Base-by-base conservation (phyloP, 2,329 filamentous ascomycete genomes). In the Aspergillus sergii region DNA sequence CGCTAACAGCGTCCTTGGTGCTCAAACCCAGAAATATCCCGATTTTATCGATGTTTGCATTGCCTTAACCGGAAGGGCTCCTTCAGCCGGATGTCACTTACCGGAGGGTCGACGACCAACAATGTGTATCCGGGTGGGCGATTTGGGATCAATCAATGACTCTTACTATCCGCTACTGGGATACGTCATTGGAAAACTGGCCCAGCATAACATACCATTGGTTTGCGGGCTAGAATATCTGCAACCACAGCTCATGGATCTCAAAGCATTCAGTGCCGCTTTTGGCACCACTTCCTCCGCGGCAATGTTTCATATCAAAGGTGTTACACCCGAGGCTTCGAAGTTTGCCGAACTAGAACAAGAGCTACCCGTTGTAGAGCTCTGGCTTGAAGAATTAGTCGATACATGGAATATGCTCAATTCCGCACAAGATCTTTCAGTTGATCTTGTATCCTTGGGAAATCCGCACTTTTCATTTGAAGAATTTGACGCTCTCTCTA, bases 1-100 rank as follows among this genome's bases (percentile, higher is more conserved):
- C 61, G 79, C 80, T 1, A 83, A 83, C 48, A 83, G 80, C 59
- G 78, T 83, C 0, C 73, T 83, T 0, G 81, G 80, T 0, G 80
- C 81, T 0, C 73, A 74, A 23, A 83, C 81, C 0, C 74, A 77
- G 60, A 83, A 83, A 61, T 82, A 81, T 60, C 81, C 81, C 0
- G 80, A 83, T 57, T 80, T 78, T 41, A 71, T 83, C 2, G 81
- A 83, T 36, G 73, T 82, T 7, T 77, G 72, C 46, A 80, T 82
- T 41, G 80, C 80, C 0, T 59, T 83, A 53, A 82, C 80, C 0
- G 81, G 81, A 1, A 71, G 66, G 8, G 74, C 75, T 0, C 76
- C 77, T 0, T 45, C 64, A 19, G 72, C 71, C 0, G 74, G 73
- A 0, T 66, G 72, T 21, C 74, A 80, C 58, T 34, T 74, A 14